Base-by-base conservation (phyloP, 306 rosid species). In the Styphnolobium japonicum region DNA sequence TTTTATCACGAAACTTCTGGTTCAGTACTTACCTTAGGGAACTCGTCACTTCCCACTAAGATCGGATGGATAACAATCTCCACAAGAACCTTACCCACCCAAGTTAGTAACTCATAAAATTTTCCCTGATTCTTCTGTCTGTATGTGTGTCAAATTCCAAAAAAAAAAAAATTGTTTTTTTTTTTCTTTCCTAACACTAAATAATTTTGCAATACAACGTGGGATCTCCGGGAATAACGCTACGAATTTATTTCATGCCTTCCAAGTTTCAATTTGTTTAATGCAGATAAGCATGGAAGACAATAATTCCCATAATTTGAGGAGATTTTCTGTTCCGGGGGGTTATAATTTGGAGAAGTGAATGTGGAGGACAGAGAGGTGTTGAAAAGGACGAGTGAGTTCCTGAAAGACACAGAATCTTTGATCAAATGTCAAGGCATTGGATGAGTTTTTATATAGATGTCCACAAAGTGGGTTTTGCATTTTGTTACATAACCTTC, bases 11-110 rank as follows among this genome's bases (percentile, higher is more conserved):
- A 49, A 70, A 48, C 48, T 25, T 72, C 67, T 16, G 29, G 5
- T 72, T 34, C 53, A n/a, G n/a, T n/a, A n/a, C n/a, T n/a, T n/a
- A n/a, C n/a, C n/a, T n/a, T n/a, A n/a, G 4, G 31, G 5, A 48
- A 29, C 22, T 19, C 21, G 76, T 71, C 64, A 71, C 64, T 53
- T 73, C 40, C 55, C 78, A 56, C 78, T 57, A 34, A 5, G 42
- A 73, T 56, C 4, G 18, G 69, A 42, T 3, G 16, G 21, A 49
- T 49, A 15, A n/a, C 22, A 49, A 15, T 49, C 19, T 27, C 31
- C 31, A 3, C 2, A 69, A 29, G 27, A 27, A 48, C 58, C 36
- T 51, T 42, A 48, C 31, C 75, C 75, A 69, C 64, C 62, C 75
- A 31, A 31, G 46, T 31, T 29, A 37, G 60, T 72, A 55, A 15